These are phyloP conservation scores for Eutrema salsugineum DNA, from an alignment of 441 rosid genomes.

Conservation along the genomic window DNA sequence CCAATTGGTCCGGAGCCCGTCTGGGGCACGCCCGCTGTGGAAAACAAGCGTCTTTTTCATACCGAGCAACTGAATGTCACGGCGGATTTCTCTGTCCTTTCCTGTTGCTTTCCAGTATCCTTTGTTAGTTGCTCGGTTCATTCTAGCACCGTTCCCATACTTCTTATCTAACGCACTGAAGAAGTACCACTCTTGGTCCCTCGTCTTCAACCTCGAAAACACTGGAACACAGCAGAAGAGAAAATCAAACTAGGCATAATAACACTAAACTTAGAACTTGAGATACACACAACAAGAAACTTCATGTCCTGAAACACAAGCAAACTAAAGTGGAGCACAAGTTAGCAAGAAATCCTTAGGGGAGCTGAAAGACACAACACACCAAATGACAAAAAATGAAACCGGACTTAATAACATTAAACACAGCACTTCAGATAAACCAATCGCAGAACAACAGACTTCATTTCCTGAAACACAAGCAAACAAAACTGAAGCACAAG, in stretches of 20 bases:
- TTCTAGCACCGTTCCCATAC: conserved; percentile 78
- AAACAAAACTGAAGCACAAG: conserved; percentile 5
- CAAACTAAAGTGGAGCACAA: background rate
- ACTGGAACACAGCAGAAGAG: conserved; percentile 33
- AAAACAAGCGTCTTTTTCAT: conserved; percentile 93
- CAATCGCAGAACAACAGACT: conserved; percentile 1
- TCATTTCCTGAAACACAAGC: conserved; percentile 28
- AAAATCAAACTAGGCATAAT: background rate
- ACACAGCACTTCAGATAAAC: background rate
- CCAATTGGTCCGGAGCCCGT: conserved; percentile 87
- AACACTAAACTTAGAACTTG: background rate
- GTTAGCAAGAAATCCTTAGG: background rate
- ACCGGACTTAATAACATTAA: background rate
- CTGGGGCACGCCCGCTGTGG: conserved; percentile 87
- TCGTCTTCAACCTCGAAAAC: conserved; percentile 66
- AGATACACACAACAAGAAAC: background rate
- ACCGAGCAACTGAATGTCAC: conserved; percentile 47
- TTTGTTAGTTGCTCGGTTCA: conserved; percentile 76
- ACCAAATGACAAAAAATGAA: background rate
- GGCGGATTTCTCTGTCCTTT: conserved; percentile 70
- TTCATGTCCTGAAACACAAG: conserved; percentile 25
- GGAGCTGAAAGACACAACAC: background rate
- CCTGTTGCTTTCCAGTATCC: conserved; percentile 99
- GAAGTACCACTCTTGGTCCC: conserved; percentile 97
- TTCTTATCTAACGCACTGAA: conserved; percentile 78